These are phyloP conservation scores for Saccharomycopsis capsularis DNA, from an alignment of 805 yeast genomes.

Conservation along the genomic window DNA sequence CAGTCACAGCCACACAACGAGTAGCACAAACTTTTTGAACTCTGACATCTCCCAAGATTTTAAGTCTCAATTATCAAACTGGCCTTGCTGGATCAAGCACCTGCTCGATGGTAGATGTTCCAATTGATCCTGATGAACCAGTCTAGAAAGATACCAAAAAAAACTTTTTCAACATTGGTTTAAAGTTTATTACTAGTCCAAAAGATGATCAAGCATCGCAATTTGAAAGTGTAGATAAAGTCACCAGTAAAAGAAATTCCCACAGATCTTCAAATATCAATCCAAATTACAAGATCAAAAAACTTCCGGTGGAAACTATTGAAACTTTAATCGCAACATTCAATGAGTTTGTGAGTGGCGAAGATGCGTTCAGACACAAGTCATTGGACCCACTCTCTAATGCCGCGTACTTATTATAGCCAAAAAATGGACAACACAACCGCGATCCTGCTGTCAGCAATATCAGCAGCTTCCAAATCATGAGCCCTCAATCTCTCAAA, in stretches of 20 bases:
- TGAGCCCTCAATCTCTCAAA: not conserved
- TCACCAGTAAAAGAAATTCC: constrained; percentile 11
- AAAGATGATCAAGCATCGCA: not conserved
- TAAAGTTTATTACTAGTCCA: constrained; percentile 9
- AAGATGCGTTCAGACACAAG: constrained; percentile 13
- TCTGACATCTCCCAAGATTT: too few species aligned
- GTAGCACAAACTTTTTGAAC: too few species aligned
- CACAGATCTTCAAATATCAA: constrained; percentile 18
- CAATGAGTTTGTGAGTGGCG: constrained; percentile 12
- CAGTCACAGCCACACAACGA: too few species aligned
- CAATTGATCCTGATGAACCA: too few species aligned
- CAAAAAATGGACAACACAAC: not conserved
- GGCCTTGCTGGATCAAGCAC: too few species aligned
- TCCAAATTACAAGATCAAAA: constrained; percentile 17
- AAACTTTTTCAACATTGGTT: constrained; percentile 9
- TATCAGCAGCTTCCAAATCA: not conserved
- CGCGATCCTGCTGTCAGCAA: not conserved
- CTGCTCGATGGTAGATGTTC: too few species aligned
- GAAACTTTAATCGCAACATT: constrained; percentile 9
- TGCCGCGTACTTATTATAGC: constrained; percentile 17
- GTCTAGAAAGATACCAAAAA: not conserved
- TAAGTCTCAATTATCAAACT: too few species aligned
- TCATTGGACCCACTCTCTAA: constrained; percentile 18
- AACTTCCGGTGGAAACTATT: constrained; percentile 15
- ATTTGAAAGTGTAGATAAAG: not conserved